A percentile compares a stretch with the other conserved stretches of the same genome.
Evolutionary conservation across 345 rosid species (phyloP).

Genomic region (Gossypium australe): DNA sequence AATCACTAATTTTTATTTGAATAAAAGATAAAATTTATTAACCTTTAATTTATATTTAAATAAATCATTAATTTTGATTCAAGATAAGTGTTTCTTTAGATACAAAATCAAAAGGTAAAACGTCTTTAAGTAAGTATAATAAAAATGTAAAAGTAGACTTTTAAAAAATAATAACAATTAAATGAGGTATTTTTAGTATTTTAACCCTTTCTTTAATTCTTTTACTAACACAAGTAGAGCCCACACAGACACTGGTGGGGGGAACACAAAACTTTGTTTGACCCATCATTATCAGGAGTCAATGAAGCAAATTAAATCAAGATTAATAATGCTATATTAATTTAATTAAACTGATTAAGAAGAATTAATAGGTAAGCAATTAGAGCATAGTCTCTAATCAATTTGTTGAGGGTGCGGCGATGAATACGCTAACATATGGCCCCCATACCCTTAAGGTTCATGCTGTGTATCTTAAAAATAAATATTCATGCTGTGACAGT

Average conservation of each 20-base stretch:
- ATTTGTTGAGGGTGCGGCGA: background rate
- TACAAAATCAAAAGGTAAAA: too few species aligned
- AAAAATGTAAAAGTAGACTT: too few species aligned
- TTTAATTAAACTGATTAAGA: background rate
- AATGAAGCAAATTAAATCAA: background rate
- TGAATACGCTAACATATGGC: background rate
- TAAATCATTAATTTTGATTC: too few species aligned
- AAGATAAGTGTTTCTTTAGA: too few species aligned
- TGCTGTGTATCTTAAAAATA: too few species aligned
- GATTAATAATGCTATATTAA: background rate
- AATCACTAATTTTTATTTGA: too few species aligned
- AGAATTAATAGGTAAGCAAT: constrained; percentile 5
- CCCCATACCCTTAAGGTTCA: background rate
- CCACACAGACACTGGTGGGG: background rate
- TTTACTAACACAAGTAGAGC: background rate
- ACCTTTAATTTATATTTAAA: too few species aligned
- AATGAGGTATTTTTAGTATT: background rate
- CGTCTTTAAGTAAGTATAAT: too few species aligned
- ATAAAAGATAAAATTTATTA: too few species aligned
- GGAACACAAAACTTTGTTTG: background rate
- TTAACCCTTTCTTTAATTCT: background rate
- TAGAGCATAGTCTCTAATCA: background rate
- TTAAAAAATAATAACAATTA: too few species aligned
- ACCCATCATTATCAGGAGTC: constrained; percentile 6
- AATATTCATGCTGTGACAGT: background rate